Evolutionary conservation across 1,139 yeast genomes (phyloP), one percentile per base, ranked within the genome.

Genomic region (Dujonia santamariae): DNA sequence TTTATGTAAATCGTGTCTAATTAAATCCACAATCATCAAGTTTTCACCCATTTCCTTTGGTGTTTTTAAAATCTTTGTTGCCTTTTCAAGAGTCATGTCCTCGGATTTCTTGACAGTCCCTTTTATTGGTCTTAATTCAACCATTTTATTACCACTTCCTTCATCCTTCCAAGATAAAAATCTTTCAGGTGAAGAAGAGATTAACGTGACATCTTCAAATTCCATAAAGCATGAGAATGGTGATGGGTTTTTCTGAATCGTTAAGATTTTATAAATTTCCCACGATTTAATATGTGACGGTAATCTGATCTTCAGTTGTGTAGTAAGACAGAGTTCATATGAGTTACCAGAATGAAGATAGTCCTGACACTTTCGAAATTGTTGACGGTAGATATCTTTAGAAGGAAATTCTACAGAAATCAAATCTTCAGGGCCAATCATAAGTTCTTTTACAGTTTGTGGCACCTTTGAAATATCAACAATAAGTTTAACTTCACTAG

Each of bases 1-100:
- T 46, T 80, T 81, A 49, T 78, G 81, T 34, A 94, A 67, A 54
- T 94, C 98, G 56, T 94, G 97, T 40, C 99, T 75, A 34, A 94
- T 94, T 39, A 94, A 63, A 56, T 94, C 99, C 7, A 92, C 95
- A 63, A 94, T 94, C 98, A 94, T 94, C 37, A 94, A 64, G 47
- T 94, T 92, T 53, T 94, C 99, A 0, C 96, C 98, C 56, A 84
- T 77, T 56, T 94, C 98, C 55, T 94, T 94, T 1, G 96, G 95
- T 1, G 95, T 83, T 41, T 80, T 75, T 30, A 94, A 63, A 13
- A 86, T 74, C 22, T 59, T 54, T 4, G 78, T 67, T 1, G 97
- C 98, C 28, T 63, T 62, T 23, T 67, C 81, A 7, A 63, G 47
- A n/a, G 69, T 63, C 52, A 78, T 66, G 0, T 61, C 69, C 0